Evolutionary conservation across 495 filamentous ascomycete species (phyloP).

Genomic region (Aspergillus cristatus): DNA sequence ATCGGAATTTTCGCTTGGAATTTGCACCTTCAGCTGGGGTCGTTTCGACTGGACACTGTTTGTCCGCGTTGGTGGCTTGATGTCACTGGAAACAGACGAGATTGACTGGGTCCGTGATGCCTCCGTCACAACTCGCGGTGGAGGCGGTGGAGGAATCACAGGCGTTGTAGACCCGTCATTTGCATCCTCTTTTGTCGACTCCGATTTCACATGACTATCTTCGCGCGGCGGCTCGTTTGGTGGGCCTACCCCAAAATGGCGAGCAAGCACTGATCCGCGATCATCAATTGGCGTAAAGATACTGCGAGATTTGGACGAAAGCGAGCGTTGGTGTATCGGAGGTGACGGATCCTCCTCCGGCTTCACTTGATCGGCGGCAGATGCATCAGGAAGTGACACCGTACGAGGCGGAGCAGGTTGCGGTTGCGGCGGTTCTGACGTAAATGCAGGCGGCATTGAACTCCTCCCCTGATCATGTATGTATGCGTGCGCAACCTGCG

Average conservation of each 20-base stretch:
- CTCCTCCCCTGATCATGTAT: constrained; percentile 57
- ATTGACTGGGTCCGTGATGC: constrained; percentile 36
- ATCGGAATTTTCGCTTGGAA: constrained; percentile 83
- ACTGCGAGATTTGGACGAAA: constrained; percentile 76
- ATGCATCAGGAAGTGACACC: constrained; percentile 21
- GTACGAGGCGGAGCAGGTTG: constrained; percentile 36
- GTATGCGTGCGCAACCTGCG: constrained; percentile 56
- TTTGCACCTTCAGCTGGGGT: constrained; percentile 84
- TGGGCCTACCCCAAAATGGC: constrained; percentile 61
- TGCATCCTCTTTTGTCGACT: constrained; percentile 34
- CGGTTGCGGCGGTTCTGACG: constrained; percentile 33
- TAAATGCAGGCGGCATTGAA: constrained; percentile 42
- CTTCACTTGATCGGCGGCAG: constrained; percentile 36
- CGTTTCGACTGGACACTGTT: constrained; percentile 61
- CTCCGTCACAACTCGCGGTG: constrained; percentile 41
- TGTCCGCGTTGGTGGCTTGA: constrained; percentile 65
- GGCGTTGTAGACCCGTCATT: constrained; percentile 27
- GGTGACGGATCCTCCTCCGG: constrained; percentile 40
- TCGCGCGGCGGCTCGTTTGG: constrained; percentile 37
- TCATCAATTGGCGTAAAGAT: constrained; percentile 98
- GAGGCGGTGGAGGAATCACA: constrained; percentile 27
- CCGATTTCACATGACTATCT: constrained; percentile 27
- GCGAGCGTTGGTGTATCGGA: constrained; percentile 47
- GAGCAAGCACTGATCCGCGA: constrained; percentile 75
- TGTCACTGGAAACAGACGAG: constrained; percentile 42